phyloP scores from a whole-genome alignment of 176 grass and related monocot species.

The Oryza officinalis region DNA sequence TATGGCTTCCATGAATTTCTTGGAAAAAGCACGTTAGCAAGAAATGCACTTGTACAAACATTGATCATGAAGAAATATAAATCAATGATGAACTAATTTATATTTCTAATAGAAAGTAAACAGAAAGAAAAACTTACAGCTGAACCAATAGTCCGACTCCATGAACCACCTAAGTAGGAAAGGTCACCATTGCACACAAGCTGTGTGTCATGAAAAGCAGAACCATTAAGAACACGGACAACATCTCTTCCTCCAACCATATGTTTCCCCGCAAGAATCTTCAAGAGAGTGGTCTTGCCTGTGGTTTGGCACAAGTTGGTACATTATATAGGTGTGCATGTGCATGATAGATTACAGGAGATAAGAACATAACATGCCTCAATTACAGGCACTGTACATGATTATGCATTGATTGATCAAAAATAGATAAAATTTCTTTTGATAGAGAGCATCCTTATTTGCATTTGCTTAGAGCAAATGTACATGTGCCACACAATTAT shows the following conservation, averaged over 20 bases:
- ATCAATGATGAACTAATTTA: background rate
- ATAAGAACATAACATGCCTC: background rate
- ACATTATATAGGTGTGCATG: background rate
- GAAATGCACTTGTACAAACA: background rate
- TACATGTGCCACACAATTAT: background rate
- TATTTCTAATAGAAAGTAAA: conserved; percentile 27
- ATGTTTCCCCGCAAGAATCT: conserved; percentile 94
- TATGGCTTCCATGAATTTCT: background rate
- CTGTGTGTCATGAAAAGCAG: conserved; percentile 95
- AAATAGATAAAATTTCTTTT: background rate
- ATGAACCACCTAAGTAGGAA: conserved; percentile 85
- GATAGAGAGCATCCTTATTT: background rate
- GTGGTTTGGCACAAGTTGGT: conserved; percentile 31
- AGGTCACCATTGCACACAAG: conserved; percentile 86
- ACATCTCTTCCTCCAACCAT: conserved; percentile 98
- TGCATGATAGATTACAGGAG: background rate
- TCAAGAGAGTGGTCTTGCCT: conserved; percentile 98
- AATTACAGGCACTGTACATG: background rate
- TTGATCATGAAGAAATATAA: background rate
- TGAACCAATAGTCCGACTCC: conserved; percentile 88
- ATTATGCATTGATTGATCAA: background rate
- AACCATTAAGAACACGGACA: conserved; percentile 80
- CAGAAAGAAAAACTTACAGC: conserved; percentile 55
- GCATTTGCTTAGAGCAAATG: background rate
- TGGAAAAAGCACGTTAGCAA: background rate